Evolutionary conservation across 805 yeast genomes (phyloP).

Genomic region (Grigorovia humatica): DNA sequence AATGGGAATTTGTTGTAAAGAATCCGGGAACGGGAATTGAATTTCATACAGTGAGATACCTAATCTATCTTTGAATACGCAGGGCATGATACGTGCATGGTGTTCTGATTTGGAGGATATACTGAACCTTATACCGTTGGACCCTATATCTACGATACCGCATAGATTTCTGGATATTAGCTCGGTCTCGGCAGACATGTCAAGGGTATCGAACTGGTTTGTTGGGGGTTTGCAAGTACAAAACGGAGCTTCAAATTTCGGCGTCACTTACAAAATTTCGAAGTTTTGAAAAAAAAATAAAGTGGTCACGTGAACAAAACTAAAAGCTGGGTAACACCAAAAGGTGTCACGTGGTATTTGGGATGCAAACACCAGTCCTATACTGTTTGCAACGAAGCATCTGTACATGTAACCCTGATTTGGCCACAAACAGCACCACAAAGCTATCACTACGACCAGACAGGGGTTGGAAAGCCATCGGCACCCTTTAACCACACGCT

Average conservation of each 20-base stretch:
- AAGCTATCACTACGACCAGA: too few relatives aligned
- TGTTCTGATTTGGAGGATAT: conserved; percentile 59
- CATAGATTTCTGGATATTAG: conserved; percentile 47
- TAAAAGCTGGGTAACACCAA: too few relatives aligned
- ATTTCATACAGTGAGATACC: conserved; percentile 61
- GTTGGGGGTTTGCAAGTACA: neutral
- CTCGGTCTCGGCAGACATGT: conserved; percentile 36
- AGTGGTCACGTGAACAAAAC: too few relatives aligned
- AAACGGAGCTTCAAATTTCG: neutral
- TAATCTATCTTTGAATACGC: conserved; percentile 63
- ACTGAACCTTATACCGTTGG: conserved; percentile 64
- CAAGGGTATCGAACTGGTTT: neutral
- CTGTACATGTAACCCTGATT: too few relatives aligned
- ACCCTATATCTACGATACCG: conserved; percentile 69
- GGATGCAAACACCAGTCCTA: too few relatives aligned
- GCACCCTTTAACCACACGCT: too few relatives aligned
- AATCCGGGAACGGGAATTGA: conserved; percentile 34
- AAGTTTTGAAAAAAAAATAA: too few relatives aligned
- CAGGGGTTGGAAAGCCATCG: too few relatives aligned
- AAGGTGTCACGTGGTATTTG: too few relatives aligned
- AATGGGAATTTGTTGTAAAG: conserved; percentile 36
- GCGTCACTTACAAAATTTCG: too few relatives aligned
- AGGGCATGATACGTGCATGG: conserved; percentile 69
- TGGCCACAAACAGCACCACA: too few relatives aligned
- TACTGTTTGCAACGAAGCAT: too few relatives aligned